Evolutionary conservation across 768 basidiomycete genomes (phyloP).

Genomic region (Hericium rajendrae): DNA sequence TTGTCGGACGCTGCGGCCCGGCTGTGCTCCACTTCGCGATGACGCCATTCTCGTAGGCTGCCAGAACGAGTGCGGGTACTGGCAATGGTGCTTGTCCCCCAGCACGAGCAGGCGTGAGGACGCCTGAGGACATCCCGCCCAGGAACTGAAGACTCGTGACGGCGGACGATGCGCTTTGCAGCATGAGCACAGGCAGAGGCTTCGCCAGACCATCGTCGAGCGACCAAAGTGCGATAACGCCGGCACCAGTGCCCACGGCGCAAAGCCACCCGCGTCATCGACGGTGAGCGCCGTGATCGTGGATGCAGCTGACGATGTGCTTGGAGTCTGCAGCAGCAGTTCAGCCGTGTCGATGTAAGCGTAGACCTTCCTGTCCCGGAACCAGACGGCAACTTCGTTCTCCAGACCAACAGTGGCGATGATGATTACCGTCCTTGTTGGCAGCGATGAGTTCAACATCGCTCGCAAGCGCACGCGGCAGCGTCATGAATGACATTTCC

Average conservation of each 20-base stretch:
- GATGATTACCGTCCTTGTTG: constrained; percentile 54
- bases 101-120: constrained; percentile 14
- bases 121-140: constrained; percentile 9
- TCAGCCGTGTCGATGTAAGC: constrained; percentile 42
- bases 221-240: constrained; percentile 56
- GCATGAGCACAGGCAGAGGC: constrained; percentile 31
- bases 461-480: constrained; percentile 72
- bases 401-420: constrained; percentile 68
- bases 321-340: constrained; percentile 38
- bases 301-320: constrained; percentile 36
- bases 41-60: constrained; percentile 46
- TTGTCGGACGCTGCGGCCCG: constrained; percentile 19
- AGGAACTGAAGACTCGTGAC: constrained; percentile 42
- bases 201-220: constrained; percentile 31
- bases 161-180: constrained; percentile 36
- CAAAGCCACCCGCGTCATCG: constrained; percentile 50
- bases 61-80: constrained; percentile 15
- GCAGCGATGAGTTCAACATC: constrained; percentile 77
- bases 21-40: constrained; percentile 44
- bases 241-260: constrained; percentile 64
- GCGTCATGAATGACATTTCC: constrained; percentile 48
- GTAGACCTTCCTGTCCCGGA: constrained; percentile 31
- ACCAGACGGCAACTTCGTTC: constrained; percentile 72
- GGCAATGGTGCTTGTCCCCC: constrained; percentile 13
- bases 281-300: constrained; percentile 55